Percentiles rank a stretch among this genome's conserved stretches.
These are phyloP conservation scores for Stephania cephalantha DNA, from an alignment of 164 flowering plant genomes.

Conservation along the genomic window DNA sequence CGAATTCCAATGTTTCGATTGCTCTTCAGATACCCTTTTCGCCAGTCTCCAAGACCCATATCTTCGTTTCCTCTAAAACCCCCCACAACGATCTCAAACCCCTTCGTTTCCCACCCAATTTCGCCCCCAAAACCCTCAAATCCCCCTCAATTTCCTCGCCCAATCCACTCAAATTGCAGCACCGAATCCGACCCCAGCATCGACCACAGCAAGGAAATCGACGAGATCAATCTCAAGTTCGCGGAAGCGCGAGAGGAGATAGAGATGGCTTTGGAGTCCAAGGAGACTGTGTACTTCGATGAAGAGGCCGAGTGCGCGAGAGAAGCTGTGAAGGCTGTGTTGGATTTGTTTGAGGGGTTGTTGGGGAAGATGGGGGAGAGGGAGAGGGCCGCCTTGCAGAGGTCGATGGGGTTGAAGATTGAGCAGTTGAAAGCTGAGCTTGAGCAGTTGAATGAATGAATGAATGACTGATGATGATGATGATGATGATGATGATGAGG, in stretches of 20 bases:
- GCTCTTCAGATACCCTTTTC: slow-evolving; percentile 22
- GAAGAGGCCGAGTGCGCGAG: slow-evolving; percentile 85
- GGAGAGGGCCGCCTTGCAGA: slow-evolving; percentile 50
- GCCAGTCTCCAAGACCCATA: slow-evolving; percentile 22
- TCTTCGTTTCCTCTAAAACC: slow-evolving; percentile 19
- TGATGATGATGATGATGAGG: slow-evolving; percentile 37
- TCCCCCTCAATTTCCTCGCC: slow-evolving; percentile 11
- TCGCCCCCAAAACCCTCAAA: slow-evolving; percentile 8
- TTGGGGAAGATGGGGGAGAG: slow-evolving; percentile 46
- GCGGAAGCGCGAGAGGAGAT: slow-evolving; percentile 98
- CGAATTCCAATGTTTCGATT: slow-evolving; percentile 23
- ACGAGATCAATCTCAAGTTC: slow-evolving; percentile 80
- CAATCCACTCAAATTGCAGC: slow-evolving; percentile 18
- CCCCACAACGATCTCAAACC: slow-evolving; percentile 10
- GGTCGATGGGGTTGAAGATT: slow-evolving; percentile 93
- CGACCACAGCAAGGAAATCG: slow-evolving; percentile 56
- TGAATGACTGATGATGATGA: slow-evolving; percentile 46
- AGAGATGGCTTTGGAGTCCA: slow-evolving; percentile 83
- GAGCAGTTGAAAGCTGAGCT: slow-evolving; percentile 95
- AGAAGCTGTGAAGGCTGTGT: slow-evolving; percentile 56
- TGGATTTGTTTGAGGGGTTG: slow-evolving; percentile 57
- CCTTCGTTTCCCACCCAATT: neutral
- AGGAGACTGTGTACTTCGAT: slow-evolving; percentile 86
- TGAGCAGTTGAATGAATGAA: slow-evolving; percentile 64
- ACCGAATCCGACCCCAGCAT: slow-evolving; percentile 17